phyloP scores from a whole-genome alignment of 2,329 filamentous ascomycete species.

The Periconia digitata region DNA sequence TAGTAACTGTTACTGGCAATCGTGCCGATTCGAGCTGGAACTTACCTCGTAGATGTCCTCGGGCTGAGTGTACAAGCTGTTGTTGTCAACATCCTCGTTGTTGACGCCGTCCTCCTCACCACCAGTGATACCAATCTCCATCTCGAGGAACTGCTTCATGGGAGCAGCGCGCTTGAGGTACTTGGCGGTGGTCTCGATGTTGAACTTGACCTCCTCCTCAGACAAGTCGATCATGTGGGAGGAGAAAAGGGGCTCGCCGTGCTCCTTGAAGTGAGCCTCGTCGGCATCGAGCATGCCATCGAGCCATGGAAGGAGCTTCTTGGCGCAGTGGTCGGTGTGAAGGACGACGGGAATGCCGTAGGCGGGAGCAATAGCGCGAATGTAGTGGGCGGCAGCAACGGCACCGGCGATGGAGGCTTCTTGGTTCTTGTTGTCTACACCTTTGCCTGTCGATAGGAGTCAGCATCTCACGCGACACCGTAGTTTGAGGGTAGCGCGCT shows the following conservation, averaged over 20 bases:
- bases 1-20: neutral
- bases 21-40: constrained; percentile 5
- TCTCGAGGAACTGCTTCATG: constrained; percentile 98
- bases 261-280: constrained; percentile 90
- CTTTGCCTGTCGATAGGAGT: constrained; percentile 47
- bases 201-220: constrained; percentile 83
- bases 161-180: constrained; percentile 93
- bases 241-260: constrained; percentile 90
- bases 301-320: constrained; percentile 98
- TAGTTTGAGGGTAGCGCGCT: too few species aligned
- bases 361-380: constrained; percentile 79
- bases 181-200: constrained; percentile 87
- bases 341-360: constrained; percentile 84
- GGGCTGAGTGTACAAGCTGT: constrained; percentile 95
- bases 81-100: constrained; percentile 97
- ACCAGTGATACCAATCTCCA: constrained; percentile 84
- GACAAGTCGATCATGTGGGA: constrained; percentile 96
- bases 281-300: constrained; percentile 78
- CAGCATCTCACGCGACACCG: too few species aligned
- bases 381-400: constrained; percentile 84
- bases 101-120: constrained; percentile 98
- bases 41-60: constrained; percentile 53
- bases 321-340: constrained; percentile 99
- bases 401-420: constrained; percentile 84
- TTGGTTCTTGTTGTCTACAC: constrained; percentile 59